Percentiles rank a stretch among this genome's conserved stretches.
These are phyloP conservation scores for Termitomyces sp. DNA, from an alignment of 768 basidiomycete species.

Conservation along the genomic window DNA sequence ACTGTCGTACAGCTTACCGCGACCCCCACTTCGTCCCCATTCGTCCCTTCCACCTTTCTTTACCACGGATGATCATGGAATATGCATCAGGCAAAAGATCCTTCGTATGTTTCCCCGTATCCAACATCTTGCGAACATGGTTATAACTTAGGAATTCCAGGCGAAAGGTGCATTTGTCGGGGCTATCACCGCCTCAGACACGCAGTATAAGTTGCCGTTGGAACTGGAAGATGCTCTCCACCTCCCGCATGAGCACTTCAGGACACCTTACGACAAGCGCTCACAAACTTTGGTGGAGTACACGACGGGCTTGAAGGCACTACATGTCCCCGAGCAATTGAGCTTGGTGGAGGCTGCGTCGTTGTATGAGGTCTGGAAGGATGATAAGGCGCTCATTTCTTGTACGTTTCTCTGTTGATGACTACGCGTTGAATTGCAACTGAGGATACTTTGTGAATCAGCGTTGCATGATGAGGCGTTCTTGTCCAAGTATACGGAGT, in stretches of 20 bases:
- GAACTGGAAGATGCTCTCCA: slow-evolving; percentile 66
- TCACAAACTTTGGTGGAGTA: slow-evolving; percentile 49
- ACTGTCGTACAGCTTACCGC: slow-evolving; percentile 64
- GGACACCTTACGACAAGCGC: slow-evolving; percentile 58
- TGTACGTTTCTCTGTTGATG: slow-evolving; percentile 34
- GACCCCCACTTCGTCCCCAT: slow-evolving; percentile 71
- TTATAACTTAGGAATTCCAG: slow-evolving; percentile 33
- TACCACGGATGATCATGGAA: slow-evolving; percentile 77
- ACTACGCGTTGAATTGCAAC: background rate
- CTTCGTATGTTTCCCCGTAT: slow-evolving; percentile 50
- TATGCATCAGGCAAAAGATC: slow-evolving; percentile 67
- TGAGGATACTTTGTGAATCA: slow-evolving; percentile 15
- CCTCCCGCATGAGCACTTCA: slow-evolving; percentile 36
- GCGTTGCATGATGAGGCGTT: slow-evolving; percentile 66
- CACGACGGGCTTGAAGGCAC: slow-evolving; percentile 42
- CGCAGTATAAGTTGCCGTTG: slow-evolving; percentile 53
- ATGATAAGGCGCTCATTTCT: slow-evolving; percentile 52
- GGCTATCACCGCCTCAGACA: slow-evolving; percentile 62
- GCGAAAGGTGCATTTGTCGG: slow-evolving; percentile 70
- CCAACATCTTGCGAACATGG: too few relatives aligned
- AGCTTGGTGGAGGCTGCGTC: slow-evolving; percentile 67
- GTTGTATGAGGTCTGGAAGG: slow-evolving; percentile 76
- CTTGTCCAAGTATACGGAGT: slow-evolving; percentile 74
- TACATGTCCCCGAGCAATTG: slow-evolving; percentile 54
- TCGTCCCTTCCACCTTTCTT: slow-evolving; percentile 73